Evolutionary conservation across 345 rosid species (phyloP).

Genomic region (Capsella bursapastoris): DNA sequence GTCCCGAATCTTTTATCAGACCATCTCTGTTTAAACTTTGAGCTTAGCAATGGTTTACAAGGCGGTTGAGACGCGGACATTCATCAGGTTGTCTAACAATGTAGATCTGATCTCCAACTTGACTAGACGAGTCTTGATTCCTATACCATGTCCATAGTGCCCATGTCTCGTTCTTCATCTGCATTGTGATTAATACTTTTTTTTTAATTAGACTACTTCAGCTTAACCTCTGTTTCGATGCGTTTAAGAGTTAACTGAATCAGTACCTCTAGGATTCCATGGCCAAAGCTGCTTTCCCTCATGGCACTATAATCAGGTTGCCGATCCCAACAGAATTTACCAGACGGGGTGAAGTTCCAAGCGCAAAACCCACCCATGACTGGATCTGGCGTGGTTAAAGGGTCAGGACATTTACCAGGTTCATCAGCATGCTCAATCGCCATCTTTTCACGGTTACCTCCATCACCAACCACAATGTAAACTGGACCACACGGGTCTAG

Average conservation of each 20-base stretch:
- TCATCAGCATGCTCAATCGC: conserved; percentile 78
- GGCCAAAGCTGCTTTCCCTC: conserved; percentile 95
- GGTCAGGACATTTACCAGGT: conserved; percentile 85
- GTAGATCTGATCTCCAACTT: conserved; percentile 78
- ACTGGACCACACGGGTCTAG: conserved; percentile 89
- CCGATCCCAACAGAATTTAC: conserved; percentile 84
- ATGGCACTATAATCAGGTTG: conserved; percentile 94
- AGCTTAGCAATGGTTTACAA: conserved; percentile 35
- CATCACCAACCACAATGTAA: conserved; percentile 76
- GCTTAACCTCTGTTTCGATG: conserved; percentile 14
- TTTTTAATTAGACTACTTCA: neutral
- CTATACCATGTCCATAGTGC: conserved; percentile 94
- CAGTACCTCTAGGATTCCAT: conserved; percentile 86
- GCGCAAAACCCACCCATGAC: conserved; percentile 73
- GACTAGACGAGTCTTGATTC: conserved; percentile 63
- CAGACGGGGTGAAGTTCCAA: conserved; percentile 72
- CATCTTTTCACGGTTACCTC: conserved; percentile 81
- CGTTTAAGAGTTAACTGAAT: neutral
- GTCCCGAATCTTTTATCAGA: conserved; percentile 3
- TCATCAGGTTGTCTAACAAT: conserved; percentile 77
- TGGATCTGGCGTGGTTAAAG: conserved; percentile 62
- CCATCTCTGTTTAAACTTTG: conserved; percentile 2
- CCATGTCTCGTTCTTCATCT: conserved; percentile 87
- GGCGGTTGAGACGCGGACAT: conserved; percentile 40
- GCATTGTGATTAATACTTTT: neutral